These are phyloP conservation scores for Micractinium sp. DNA, from an alignment of 139 green algal species.

Conservation along the genomic window DNA sequence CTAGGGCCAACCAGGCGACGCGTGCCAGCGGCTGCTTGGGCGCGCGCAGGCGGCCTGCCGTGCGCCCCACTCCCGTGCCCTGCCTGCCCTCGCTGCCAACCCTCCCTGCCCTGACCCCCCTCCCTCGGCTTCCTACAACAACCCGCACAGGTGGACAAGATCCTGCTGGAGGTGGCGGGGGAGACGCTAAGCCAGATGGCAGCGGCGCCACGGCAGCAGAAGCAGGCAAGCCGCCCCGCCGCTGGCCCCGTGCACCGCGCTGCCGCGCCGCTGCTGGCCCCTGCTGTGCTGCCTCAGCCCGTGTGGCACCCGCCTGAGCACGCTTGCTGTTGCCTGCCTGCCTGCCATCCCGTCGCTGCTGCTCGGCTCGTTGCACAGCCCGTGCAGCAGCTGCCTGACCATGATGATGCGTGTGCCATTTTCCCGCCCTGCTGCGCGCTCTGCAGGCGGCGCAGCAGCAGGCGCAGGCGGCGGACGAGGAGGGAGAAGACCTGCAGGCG, in stretches of 20 bases:
- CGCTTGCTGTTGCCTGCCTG: not conserved
- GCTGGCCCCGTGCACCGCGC: too few relatives aligned
- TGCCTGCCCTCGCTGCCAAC: not conserved
- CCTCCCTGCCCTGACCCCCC: not conserved
- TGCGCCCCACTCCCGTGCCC: not conserved
- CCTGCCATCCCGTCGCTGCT: not conserved
- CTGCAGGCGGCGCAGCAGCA: constrained; percentile 30
- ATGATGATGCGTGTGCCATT: not conserved
- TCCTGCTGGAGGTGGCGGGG: constrained; percentile 65
- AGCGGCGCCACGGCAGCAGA: constrained; percentile 45
- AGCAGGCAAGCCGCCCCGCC: not conserved
- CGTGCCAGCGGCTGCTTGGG: too few relatives aligned
- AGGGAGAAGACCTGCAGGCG: constrained; percentile 29
- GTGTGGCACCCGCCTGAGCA: not conserved
- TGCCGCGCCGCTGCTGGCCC: too few relatives aligned
- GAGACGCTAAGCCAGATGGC: constrained; percentile 57
- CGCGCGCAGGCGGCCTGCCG: not conserved
- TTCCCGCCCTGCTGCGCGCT: not conserved
- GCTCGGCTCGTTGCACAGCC: not conserved
- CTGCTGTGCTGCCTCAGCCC: not conserved
- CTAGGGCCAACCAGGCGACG: too few relatives aligned
- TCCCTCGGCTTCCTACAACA: not conserved
- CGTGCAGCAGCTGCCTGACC: too few relatives aligned
- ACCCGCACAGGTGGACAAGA: constrained; percentile 66
- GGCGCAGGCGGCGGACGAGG: not conserved